These are phyloP conservation scores for Candida caryicola DNA, from an alignment of 805 yeast genomes.

Conservation along the genomic window DNA sequence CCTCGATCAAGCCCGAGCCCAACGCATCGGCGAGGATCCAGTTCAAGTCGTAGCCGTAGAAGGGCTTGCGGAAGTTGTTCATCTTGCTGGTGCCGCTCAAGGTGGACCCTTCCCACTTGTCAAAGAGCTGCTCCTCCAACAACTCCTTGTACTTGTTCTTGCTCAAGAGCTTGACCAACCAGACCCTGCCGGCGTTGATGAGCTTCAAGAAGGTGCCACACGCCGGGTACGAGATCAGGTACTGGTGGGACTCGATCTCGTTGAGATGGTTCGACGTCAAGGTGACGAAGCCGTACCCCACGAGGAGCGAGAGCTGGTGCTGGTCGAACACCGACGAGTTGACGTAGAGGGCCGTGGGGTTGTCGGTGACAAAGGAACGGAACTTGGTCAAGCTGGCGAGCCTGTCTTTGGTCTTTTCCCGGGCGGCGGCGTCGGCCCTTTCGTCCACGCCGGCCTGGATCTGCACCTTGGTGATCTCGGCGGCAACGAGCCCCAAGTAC, in stretches of 20 bases:
- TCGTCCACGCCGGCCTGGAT: constrained; percentile 1
- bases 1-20: constrained; percentile 53
- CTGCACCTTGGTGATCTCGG: constrained; percentile 8
- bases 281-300: constrained; percentile 43
- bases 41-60: constrained; percentile 47
- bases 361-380: constrained; percentile 15
- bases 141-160: constrained; percentile 41
- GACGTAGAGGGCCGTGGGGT: constrained; percentile 30
- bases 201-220: constrained; percentile 49
- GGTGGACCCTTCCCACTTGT: constrained; percentile 45
- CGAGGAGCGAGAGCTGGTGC: constrained; percentile 29
- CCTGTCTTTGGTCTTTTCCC: constrained; percentile 9
- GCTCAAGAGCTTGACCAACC: constrained; percentile 40
- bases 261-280: constrained; percentile 44
- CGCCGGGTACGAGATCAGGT: constrained; percentile 47
- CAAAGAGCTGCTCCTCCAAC: constrained; percentile 39
- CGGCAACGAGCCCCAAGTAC: constrained; percentile 20
- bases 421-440: constrained; percentile 2
- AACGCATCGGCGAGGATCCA: constrained; percentile 52
- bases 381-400: constrained; percentile 21
- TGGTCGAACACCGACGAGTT: constrained; percentile 16
- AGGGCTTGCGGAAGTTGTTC: constrained; percentile 44
- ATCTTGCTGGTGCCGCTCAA: constrained; percentile 26
- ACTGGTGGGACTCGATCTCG: constrained; percentile 38
- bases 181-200: constrained; percentile 41